phyloP scores from a whole-genome alignment of 2,329 filamentous ascomycete genomes.

The Cyphellophora attinorum region DNA sequence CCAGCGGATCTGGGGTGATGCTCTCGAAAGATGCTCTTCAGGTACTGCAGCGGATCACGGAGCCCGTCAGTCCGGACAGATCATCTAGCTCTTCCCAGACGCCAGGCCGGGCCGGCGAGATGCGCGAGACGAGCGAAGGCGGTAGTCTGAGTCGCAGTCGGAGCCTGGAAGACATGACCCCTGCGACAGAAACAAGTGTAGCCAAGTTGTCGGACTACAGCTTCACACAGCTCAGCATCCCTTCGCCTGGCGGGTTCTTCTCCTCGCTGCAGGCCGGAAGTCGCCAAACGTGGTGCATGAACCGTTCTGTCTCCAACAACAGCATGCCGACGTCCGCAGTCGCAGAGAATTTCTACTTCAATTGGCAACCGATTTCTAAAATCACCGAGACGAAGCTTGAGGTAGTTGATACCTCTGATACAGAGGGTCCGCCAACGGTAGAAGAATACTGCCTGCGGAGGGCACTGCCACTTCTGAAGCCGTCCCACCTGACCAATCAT shows the following conservation, averaged over 20 bases:
- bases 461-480: too few species aligned
- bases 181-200: slow-evolving; percentile 30
- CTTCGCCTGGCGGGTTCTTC: slow-evolving; percentile 87
- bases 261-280: slow-evolving; percentile 67
- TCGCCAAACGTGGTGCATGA: slow-evolving; percentile 64
- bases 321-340: slow-evolving; percentile 66
- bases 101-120: slow-evolving; percentile 31
- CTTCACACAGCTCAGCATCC: slow-evolving; percentile 75
- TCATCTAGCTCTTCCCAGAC: slow-evolving; percentile 26
- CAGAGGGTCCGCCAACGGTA: slow-evolving; percentile 59
- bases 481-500: too few species aligned
- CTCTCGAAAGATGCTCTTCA: slow-evolving; percentile 74
- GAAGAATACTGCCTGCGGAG: too few species aligned
- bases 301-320: slow-evolving; percentile 32
- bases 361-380: slow-evolving; percentile 48
- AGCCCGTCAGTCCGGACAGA: slow-evolving; percentile 34
- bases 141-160: slow-evolving; percentile 30
- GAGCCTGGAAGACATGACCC: slow-evolving; percentile 34
- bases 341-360: slow-evolving; percentile 84
- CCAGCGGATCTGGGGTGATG: slow-evolving; percentile 49
- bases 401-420: slow-evolving; percentile 35
- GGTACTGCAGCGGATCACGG: slow-evolving; percentile 65
- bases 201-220: slow-evolving; percentile 53
- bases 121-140: slow-evolving; percentile 51
- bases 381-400: slow-evolving; percentile 62